Conservation (phyloP, 2,329 filamentous ascomycete species). For the Xylaria polymorpha region DNA sequence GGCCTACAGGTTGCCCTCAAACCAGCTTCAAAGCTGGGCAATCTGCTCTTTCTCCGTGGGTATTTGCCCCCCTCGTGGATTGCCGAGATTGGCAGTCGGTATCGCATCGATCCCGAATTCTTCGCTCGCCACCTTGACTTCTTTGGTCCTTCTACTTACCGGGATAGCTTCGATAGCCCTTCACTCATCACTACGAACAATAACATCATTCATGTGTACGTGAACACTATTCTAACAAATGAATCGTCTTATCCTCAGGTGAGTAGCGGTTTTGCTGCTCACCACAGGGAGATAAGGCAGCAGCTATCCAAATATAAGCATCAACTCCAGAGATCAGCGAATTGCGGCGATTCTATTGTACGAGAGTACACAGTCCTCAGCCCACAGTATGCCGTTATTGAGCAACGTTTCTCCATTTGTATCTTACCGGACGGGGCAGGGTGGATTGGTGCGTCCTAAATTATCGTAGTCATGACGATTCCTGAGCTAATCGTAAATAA, state of each 20-base stretch:
- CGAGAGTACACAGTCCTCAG: slow-evolving; percentile 1
- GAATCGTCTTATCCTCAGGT: background rate
- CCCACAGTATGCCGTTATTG: background rate
- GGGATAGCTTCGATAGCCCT: background rate
- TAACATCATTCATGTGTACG: slow-evolving; percentile 6
- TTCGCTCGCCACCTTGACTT: slow-evolving; percentile 1
- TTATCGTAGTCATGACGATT: background rate
- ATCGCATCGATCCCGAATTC: slow-evolving; percentile 3
- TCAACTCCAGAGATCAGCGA: background rate
- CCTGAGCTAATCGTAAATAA: background rate
- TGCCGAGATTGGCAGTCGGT: background rate
- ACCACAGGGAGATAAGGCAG: background rate
- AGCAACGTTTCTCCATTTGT: slow-evolving; percentile 1
- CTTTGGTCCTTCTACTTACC: background rate
- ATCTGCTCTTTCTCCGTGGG: background rate
- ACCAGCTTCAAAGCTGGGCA: background rate
- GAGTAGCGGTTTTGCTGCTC: background rate
- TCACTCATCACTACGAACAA: slow-evolving; percentile 1
- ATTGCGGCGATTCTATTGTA: slow-evolving; percentile 1
- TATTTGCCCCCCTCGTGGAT: background rate
- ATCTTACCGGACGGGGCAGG: background rate
- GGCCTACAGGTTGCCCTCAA: background rate
- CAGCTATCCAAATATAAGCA: background rate
- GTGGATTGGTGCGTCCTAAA: background rate
- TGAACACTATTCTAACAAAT: background rate